Conservation (phyloP, 2,329 filamentous ascomycete species). For the Cordyceps militaris region DNA sequence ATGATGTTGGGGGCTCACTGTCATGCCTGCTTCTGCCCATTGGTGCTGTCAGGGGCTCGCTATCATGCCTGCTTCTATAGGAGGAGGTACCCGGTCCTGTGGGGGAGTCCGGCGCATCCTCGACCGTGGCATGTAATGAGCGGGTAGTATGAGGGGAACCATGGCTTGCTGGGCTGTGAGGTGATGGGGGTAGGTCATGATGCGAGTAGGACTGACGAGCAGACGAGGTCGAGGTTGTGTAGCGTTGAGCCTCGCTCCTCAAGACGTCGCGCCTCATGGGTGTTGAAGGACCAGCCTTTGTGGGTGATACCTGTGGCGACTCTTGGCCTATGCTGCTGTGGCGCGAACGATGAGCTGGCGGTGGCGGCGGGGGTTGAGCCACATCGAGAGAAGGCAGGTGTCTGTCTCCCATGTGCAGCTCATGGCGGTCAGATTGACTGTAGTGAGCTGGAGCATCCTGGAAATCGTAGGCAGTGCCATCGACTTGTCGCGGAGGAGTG, state of each 20-base stretch:
- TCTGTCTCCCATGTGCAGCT: conserved; percentile 27
- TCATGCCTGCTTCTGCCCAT: neutral
- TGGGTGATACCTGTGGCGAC: conserved; percentile 28
- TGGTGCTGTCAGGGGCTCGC: neutral
- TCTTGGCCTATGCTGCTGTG: conserved; percentile 41
- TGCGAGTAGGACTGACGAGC: conserved; percentile 47
- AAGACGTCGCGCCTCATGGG: conserved; percentile 54
- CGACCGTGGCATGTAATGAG: conserved; percentile 55
- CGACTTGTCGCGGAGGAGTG: conserved; percentile 23
- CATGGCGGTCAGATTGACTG: conserved; percentile 32
- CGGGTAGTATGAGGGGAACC: conserved; percentile 35
- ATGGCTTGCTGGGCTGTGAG: conserved; percentile 27
- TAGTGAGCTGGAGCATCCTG: conserved; percentile 28
- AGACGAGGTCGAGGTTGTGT: conserved; percentile 43
- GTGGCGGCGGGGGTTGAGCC: conserved; percentile 48
- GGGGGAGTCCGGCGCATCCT: conserved; percentile 54
- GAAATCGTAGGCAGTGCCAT: conserved; percentile 25
- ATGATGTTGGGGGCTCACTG: conserved; percentile 2
- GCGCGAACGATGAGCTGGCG: conserved; percentile 41
- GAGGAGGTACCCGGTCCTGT: conserved; percentile 9
- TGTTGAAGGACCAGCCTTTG: conserved; percentile 39
- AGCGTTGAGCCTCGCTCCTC: conserved; percentile 49
- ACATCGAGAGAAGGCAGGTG: conserved; percentile 32
- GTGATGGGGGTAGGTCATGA: conserved; percentile 32
- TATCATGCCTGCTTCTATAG: conserved; percentile 2